Evolutionary conservation across 768 basidiomycete species (phyloP), one percentile per base, ranked within the genome.

Genomic region (Mycena galopus): DNA sequence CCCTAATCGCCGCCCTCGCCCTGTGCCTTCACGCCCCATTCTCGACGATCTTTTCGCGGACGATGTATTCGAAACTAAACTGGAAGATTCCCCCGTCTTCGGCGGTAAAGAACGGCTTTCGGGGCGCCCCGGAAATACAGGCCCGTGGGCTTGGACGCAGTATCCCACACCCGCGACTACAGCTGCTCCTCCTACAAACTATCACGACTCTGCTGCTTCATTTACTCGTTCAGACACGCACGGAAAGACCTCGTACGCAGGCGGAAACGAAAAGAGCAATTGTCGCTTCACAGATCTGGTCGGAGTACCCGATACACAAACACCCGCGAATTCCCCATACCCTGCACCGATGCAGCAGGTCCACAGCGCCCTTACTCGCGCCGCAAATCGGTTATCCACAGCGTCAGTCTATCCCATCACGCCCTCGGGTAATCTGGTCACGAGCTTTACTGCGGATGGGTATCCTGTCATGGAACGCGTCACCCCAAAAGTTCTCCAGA

Each of bases 21-120:
- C 89, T 8, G 90, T 86, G n/a, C 93, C 92, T 4, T 94, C 93
- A 33, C 84, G 92, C n/a, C 93, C 93, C 0, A 91, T 93, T 57
- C 82, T 92, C 16, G 89, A 92, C 68, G 90, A 92, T 44, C 83
- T 81, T 16, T 87, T 85, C 16, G 87, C 88, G 29, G 84, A 86
- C 50, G 84, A 89, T 47, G 80, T 79, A 57, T 84, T 82, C 67
- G 81, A 84, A 39, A 63, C 67, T 16, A 72, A 75, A 51, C 78
- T 83, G 10, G 88, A 91, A 65, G 91, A 91, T 29, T 94, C 93
- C 3, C 92, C 92, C 29, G 82, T 94, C 39, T 94, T 95, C 75
- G 93, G 93, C n/a, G 93, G 94, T 2, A 90, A 90, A 76, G 93
- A 94, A 75, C 77, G 85, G 51, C 81, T 88, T 39, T 87, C 88